phyloP scores from a whole-genome alignment of 495 filamentous ascomycete species.

The Amniculicola lignicola region DNA sequence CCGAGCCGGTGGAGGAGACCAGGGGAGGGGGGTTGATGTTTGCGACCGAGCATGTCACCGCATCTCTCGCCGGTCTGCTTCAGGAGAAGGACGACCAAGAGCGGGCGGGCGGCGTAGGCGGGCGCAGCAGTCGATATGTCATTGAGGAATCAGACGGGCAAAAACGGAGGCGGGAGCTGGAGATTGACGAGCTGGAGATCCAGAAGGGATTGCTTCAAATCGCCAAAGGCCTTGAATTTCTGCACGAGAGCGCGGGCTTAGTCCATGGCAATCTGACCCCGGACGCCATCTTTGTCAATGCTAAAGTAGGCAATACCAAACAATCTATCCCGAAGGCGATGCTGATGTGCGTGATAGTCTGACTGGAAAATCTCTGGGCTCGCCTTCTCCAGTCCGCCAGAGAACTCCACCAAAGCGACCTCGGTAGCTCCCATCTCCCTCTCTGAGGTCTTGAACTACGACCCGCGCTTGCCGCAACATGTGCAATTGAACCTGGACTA shows the following conservation, averaged over 20 bases:
- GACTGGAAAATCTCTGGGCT: conserved; percentile 98
- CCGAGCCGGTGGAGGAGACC: conserved; percentile 94
- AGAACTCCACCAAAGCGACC: conserved; percentile 63
- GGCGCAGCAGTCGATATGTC: conserved; percentile 73
- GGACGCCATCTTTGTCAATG: conserved; percentile 91
- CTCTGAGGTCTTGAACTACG: conserved; percentile 77
- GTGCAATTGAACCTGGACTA: conserved; percentile 92
- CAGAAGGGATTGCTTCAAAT: conserved; percentile 93
- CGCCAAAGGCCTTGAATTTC: conserved; percentile 89
- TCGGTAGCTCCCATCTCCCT: conserved; percentile 73
- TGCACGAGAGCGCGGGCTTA: conserved; percentile 92
- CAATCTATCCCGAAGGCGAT: conserved; percentile 19
- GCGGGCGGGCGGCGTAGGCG: conserved; percentile 58
- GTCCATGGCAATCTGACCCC: conserved; percentile 94
- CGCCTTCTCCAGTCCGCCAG: conserved; percentile 77
- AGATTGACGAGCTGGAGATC: conserved; percentile 96
- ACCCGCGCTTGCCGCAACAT: conserved; percentile 74
- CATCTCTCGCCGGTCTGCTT: conserved; percentile 77
- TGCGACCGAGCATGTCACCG: conserved; percentile 84
- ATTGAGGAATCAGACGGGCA: conserved; percentile 74
- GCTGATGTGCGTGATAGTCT: conserved; percentile 53
- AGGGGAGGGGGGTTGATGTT: conserved; percentile 90
- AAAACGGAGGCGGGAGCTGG: conserved; percentile 69
- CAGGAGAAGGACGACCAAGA: conserved; percentile 92
- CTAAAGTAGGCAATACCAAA: conserved; percentile 59